Evolutionary conservation across 768 basidiomycete genomes (phyloP).

Genomic region (Kwoniella bestiolae): DNA sequence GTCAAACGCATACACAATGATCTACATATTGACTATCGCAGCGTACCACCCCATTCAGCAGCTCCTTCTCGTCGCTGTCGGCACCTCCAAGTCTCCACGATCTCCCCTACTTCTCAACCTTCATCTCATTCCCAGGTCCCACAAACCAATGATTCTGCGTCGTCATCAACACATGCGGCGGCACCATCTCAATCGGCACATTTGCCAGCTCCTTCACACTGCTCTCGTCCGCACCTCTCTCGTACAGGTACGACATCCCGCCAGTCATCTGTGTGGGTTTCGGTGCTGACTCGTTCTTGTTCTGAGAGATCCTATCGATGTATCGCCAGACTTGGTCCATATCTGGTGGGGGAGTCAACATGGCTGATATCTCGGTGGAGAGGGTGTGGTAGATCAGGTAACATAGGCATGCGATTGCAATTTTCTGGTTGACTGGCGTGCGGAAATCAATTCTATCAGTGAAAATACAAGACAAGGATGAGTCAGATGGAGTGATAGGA

Average conservation of each 20-base stretch:
- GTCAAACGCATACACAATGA: too few species aligned
- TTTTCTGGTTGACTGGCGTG: constrained; percentile 25
- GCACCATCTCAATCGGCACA: constrained; percentile 43
- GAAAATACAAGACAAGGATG: neutral
- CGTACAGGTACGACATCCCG: constrained; percentile 51
- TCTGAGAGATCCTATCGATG: constrained; percentile 16
- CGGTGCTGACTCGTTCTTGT: constrained; percentile 13
- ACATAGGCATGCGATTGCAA: constrained; percentile 24
- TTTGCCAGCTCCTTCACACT: constrained; percentile 22
- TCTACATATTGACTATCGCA: too few species aligned
- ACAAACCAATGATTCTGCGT: constrained; percentile 42
- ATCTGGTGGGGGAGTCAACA: constrained; percentile 32
- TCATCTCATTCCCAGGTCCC: constrained; percentile 34
- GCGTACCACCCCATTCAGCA: too few species aligned
- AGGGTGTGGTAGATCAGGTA: constrained; percentile 34
- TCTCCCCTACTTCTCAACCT: constrained; percentile 9
- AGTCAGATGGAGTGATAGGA: neutral
- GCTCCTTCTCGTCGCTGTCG: too few species aligned
- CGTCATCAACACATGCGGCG: constrained; percentile 48
- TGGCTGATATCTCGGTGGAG: constrained; percentile 26
- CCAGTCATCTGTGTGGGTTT: constrained; percentile 24
- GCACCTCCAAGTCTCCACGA: too few species aligned
- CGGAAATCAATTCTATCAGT: neutral
- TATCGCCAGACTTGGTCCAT: constrained; percentile 13
- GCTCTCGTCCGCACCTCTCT: constrained; percentile 16